Evolutionary conservation across 306 rosid genomes (phyloP), one percentile per base, ranked within the genome.

Genomic region (Fragaria iinumae): DNA sequence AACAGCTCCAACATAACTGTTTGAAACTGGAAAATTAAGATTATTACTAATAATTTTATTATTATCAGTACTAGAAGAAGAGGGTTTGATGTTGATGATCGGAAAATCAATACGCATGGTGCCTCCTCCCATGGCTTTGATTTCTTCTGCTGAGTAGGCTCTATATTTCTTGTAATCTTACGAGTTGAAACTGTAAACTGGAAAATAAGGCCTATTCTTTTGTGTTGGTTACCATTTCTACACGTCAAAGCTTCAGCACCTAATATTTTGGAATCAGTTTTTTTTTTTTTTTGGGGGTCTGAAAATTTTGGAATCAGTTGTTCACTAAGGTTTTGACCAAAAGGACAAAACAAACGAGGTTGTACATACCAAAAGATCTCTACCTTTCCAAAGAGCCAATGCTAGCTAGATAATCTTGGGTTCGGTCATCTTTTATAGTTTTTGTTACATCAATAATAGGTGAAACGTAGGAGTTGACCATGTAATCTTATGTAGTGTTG

Each of bases 71-170:
- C 43, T 38, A 4, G 81, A 6, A 70, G 82, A 59, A 44, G 75
- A 49, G 1, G 82, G 73, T 48, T 44, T 82, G 9, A 75, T 57
- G 36, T 59, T 78, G 76, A 80, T 69, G 66, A 34, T 52, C 45
- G 79, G 73, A 50, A 49, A 67, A 49, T 80, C 80, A 60, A 59
- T 65, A 70, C 38, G 45, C 67, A 59, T 71, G 70, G 76, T 72
- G 81, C 92, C 90, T 67, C 88, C 89, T 67, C 85, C 86, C 90
- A 86, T 89, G n/a, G 77, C 67, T 71, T 43, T 53, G 39, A 62
- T 1, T 2, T 68, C 44, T 53, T 69, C 20, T 57, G 14, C 38
- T 41, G 57, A 21, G 11, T 39, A 45, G 4, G 12, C 43, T 36
- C 47, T 56, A 8, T 38, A 18, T 25, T 25, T 25, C 25, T 25